Evolutionary conservation across 2,329 filamentous ascomycete species (phyloP), one percentile per base, ranked within the genome.

Genomic region (Aspergillus ruber): DNA sequence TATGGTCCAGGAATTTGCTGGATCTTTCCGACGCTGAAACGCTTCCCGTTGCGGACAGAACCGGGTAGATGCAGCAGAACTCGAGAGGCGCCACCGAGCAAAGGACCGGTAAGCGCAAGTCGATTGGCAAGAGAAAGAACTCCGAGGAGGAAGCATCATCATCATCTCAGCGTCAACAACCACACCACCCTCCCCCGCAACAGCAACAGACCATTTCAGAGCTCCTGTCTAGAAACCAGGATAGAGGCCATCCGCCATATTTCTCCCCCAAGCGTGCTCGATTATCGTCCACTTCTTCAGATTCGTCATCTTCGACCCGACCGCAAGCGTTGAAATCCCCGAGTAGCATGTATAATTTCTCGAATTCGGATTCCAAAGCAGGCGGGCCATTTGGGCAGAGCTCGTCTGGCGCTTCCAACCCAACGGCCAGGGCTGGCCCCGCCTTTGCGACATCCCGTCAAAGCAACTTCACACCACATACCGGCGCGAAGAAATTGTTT

Each of bases 401-500:
- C 23, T 75, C 41, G 67, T 63, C 50, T 59, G 63, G 56, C 51
- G 49, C 49, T 18, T 58, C 56, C 59, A 68, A 52, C 25, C 48
- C 39, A 56, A 53, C 54, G 15, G 35, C 54, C 21, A 58, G 51
- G 42, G 41, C 59, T 49, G 53, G 54, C 20, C 33, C 57, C 3
- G 54, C 69, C 56, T 61, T 71, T 61, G 45, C 59, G 57, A 47
- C 61, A 7, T 53, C 62, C 35, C 67, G 64, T 17, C 65, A 67
- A 42, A 67, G 65, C 46, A 73, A 74, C 44, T 88, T 90, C 62
- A 86, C 85, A 56, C 84, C 88, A 10, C 82, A 88, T 59, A 76
- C 78, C 9, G 90, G 89, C 27, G 84, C 88, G 17, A 90, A 86
- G 75, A 90, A 86, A 69, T 79, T 98, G 41, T 81, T 91, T n/a